Evolutionary conservation across 495 filamentous ascomycete species (phyloP).

Genomic region (Xeromyces bisporus): DNA sequence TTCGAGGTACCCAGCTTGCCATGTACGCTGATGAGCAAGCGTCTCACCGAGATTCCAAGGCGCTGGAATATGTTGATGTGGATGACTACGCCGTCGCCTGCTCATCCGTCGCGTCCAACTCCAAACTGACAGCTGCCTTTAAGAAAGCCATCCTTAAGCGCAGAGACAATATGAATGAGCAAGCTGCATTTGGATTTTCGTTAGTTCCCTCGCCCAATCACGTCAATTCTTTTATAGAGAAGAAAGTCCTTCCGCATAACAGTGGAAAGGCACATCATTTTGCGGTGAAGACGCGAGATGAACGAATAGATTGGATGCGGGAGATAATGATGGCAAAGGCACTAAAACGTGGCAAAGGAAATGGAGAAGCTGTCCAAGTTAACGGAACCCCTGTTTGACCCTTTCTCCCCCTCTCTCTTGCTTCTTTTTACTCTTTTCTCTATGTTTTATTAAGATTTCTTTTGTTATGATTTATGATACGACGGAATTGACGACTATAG

Average conservation of each 20-base stretch:
- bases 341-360: slow-evolving; percentile 52
- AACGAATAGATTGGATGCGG: slow-evolving; percentile 95
- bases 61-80: slow-evolving; percentile 76
- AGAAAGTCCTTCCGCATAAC: slow-evolving; percentile 25
- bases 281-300: slow-evolving; percentile 68
- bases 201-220: slow-evolving; percentile 54
- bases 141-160: slow-evolving; percentile 62
- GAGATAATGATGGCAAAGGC: slow-evolving; percentile 95
- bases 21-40: slow-evolving; percentile 56
- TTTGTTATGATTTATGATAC: too few relatives aligned
- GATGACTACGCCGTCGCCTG: slow-evolving; percentile 93
- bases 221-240: slow-evolving; percentile 28
- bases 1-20: slow-evolving; percentile 65
- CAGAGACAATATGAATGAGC: slow-evolving; percentile 27
- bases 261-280: slow-evolving; percentile 80
- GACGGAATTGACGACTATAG: too few relatives aligned
- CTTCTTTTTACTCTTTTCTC: slow-evolving; percentile 1
- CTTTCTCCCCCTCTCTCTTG: background rate
- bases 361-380: slow-evolving; percentile 62
- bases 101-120: slow-evolving; percentile 50
- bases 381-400: slow-evolving; percentile 63
- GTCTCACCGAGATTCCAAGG: slow-evolving; percentile 26
- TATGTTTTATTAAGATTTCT: background rate
- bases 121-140: slow-evolving; percentile 75
- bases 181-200: slow-evolving; percentile 74